A percentile compares a stretch with the other conserved stretches of the same genome.
Evolutionary conservation across 2,329 filamentous ascomycete species (phyloP).

Genomic region (Penicillium sp.): DNA sequence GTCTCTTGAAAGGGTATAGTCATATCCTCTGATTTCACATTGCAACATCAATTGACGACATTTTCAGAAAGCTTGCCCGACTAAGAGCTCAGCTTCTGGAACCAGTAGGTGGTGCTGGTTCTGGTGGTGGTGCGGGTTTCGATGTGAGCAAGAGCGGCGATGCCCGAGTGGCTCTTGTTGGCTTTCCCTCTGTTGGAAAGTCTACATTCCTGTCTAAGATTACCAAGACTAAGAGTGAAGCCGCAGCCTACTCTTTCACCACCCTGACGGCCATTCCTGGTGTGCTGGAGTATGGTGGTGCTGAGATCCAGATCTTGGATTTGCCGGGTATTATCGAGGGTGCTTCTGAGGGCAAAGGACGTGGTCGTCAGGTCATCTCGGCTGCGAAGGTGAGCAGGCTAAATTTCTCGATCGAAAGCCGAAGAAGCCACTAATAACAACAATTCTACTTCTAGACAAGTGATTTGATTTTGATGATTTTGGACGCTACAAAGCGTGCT

Average conservation of each 20-base stretch:
- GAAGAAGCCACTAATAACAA: no score
- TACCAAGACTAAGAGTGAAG: conserved; percentile 94
- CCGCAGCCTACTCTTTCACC: conserved; percentile 95
- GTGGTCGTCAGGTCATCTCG: conserved; percentile 93
- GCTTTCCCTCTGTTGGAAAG: conserved; percentile 98
- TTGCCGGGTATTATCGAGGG: conserved; percentile 98
- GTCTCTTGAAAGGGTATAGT: conserved; percentile 84
- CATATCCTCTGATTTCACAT: neutral
- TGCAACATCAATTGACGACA: conserved; percentile 19
- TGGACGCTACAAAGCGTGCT: conserved; percentile 93
- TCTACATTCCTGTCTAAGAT: conserved; percentile 99
- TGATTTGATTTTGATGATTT: conserved; percentile 92
- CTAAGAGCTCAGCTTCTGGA: conserved; percentile 92
- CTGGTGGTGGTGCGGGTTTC: conserved; percentile 76
- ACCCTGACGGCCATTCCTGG: conserved; percentile 96
- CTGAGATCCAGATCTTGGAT: conserved; percentile 97
- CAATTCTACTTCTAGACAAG: conserved; percentile 78
- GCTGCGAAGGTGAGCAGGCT: conserved; percentile 71
- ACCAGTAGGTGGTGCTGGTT: conserved; percentile 74
- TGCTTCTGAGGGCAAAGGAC: conserved; percentile 89
- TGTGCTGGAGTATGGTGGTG: conserved; percentile 94
- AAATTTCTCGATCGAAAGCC: no score
- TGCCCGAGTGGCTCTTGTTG: conserved; percentile 92
- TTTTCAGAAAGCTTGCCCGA: conserved; percentile 84
- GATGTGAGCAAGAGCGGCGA: conserved; percentile 96